phyloP scores from a whole-genome alignment of 2,329 filamentous ascomycete genomes.

The Hymenoscyphus fraxineus region DNA sequence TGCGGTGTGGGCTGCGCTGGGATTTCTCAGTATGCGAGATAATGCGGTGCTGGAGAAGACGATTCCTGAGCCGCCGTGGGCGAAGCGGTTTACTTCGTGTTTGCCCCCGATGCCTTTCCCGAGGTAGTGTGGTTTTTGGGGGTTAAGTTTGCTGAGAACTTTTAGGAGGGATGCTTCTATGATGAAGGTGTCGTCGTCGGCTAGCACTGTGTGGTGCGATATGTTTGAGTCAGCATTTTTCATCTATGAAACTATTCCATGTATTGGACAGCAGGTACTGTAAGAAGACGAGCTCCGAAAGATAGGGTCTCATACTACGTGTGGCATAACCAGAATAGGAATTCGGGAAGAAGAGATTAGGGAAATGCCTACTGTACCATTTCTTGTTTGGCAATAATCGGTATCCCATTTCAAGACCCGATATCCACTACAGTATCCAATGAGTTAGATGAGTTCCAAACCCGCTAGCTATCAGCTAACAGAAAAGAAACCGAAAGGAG shows the following conservation, averaged over 20 bases:
- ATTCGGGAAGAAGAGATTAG: no score
- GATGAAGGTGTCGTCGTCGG: background rate
- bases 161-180: background rate
- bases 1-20: background rate
- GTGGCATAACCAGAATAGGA: no score
- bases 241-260: no score
- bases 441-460: background rate
- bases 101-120: background rate
- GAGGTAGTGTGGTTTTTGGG: background rate
- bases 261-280: no score
- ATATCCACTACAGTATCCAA: background rate
- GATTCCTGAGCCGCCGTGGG: background rate
- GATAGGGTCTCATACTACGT: no score
- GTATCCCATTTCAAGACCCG: background rate
- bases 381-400: background rate
- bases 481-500: background rate
- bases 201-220: background rate
- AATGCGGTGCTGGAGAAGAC: background rate
- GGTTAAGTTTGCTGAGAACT: background rate
- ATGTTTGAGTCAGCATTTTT: no score
- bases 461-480: background rate
- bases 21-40: background rate
- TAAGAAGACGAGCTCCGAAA: no score
- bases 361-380: background rate
- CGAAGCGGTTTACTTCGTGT: background rate